phyloP scores from a whole-genome alignment of 805 yeast genomes.

The Yamadazyma scolyti region DNA sequence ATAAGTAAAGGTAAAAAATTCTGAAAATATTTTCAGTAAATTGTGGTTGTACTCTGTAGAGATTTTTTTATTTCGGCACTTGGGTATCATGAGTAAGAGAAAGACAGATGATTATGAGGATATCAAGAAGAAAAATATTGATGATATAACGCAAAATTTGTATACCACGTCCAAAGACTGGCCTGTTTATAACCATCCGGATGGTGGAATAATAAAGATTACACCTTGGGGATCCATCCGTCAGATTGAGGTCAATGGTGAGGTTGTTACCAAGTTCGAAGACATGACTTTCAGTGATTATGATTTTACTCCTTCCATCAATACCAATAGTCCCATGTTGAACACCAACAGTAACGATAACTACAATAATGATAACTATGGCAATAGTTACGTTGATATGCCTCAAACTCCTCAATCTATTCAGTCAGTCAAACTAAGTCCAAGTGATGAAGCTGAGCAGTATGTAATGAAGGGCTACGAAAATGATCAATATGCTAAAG shows the following conservation, averaged over 20 bases:
- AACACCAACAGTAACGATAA: constrained; percentile 2
- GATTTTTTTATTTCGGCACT: too few species aligned
- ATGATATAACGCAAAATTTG: constrained; percentile 14
- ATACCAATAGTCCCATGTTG: background rate
- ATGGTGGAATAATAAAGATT: constrained; percentile 58
- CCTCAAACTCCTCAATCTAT: constrained; percentile 25
- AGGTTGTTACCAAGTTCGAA: constrained; percentile 46
- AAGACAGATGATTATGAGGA: constrained; percentile 7
- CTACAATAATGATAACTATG: constrained; percentile 1
- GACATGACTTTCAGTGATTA: constrained; percentile 30
- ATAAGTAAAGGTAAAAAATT: too few species aligned
- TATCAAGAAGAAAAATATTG: constrained; percentile 11
- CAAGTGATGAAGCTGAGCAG: constrained; percentile 35
- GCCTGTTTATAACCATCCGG: constrained; percentile 58
- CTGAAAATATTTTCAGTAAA: too few species aligned
- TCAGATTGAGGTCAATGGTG: constrained; percentile 42
- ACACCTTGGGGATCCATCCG: constrained; percentile 64
- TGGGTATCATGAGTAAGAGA: constrained; percentile 11
- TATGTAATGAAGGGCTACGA: constrained; percentile 34
- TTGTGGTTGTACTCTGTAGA: too few species aligned
- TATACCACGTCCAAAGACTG: constrained; percentile 36
- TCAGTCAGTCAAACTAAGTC: constrained; percentile 21
- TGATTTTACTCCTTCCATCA: constrained; percentile 10
- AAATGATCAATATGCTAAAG: constrained; percentile 18
- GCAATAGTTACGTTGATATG: constrained; percentile 8